Percentiles rank a stretch among this genome's conserved stretches.
phyloP scores from a whole-genome alignment of 768 basidiomycete genomes.

The Psilocybe subaeruginosa region DNA sequence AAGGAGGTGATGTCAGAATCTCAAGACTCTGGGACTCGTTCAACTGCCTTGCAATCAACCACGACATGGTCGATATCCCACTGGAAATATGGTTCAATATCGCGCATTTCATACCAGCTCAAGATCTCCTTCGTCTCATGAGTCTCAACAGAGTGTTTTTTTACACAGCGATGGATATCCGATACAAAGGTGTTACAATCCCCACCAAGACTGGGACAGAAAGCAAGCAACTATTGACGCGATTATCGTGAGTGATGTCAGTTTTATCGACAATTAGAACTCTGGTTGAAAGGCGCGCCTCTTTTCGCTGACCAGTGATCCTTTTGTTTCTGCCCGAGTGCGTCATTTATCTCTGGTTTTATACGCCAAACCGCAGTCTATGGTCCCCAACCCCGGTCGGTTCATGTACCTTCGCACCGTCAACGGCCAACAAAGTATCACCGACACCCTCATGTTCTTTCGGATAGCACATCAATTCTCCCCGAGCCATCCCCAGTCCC shows the following conservation, averaged over 20 bases:
- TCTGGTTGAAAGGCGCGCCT: neutral
- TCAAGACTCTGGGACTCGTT: neutral
- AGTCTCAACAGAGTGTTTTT: slow-evolving; percentile 4
- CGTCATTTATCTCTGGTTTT: neutral
- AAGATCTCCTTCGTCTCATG: slow-evolving; percentile 5
- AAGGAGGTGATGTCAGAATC: neutral
- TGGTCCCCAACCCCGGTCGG: slow-evolving; percentile 3
- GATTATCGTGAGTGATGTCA: neutral
- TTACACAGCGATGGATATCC: slow-evolving; percentile 1
- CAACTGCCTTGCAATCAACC: neutral
- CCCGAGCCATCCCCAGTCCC: neutral
- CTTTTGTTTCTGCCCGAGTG: slow-evolving; percentile 5
- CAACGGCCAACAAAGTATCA: neutral
- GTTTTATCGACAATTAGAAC: too few relatives aligned
- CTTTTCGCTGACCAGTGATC: neutral
- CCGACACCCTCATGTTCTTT: slow-evolving; percentile 3
- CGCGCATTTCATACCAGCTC: neutral
- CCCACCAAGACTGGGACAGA: neutral
- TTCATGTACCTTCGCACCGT: slow-evolving; percentile 1
- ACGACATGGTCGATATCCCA: slow-evolving; percentile 3
- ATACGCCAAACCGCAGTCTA: neutral
- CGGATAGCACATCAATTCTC: neutral
- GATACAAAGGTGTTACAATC: neutral
- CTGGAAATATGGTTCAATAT: slow-evolving; percentile 10
- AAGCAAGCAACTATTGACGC: neutral